A percentile compares a stretch with the other conserved stretches of the same genome.
These are phyloP conservation scores for Raphanus raphanistrum DNA, from an alignment of 345 rosid genomes.

Conservation along the genomic window DNA sequence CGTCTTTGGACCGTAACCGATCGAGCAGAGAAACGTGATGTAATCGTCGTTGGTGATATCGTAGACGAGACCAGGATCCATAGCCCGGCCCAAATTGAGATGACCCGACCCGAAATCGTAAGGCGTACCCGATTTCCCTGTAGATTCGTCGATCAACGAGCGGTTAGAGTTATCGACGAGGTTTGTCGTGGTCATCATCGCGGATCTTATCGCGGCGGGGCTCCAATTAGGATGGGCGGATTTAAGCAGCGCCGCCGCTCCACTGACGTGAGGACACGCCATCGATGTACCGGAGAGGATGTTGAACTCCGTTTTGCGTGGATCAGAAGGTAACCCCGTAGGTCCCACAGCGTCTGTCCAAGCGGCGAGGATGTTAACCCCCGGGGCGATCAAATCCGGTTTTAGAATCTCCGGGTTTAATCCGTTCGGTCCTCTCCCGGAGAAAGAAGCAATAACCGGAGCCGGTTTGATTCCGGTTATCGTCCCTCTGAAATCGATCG, in stretches of 20 bases:
- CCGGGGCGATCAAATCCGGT: background rate
- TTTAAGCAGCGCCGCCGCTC: background rate
- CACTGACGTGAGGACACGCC: constrained; percentile 9
- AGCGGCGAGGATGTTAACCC: background rate
- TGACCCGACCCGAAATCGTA: constrained; percentile 8
- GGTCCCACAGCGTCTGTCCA: background rate
- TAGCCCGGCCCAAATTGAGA: background rate
- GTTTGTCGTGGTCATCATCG: background rate
- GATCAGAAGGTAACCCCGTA: background rate
- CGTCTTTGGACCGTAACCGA: background rate
- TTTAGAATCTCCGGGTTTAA: constrained; percentile 6
- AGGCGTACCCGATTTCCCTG: background rate
- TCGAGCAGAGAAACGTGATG: background rate
- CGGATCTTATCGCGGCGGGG: background rate
- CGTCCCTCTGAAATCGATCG: background rate
- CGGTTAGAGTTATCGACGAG: constrained; percentile 6
- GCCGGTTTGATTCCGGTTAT: background rate
- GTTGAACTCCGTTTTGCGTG: background rate
- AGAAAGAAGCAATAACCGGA: constrained; percentile 8
- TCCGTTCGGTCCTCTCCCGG: constrained; percentile 7
- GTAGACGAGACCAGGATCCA: background rate
- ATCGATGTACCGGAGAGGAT: constrained; percentile 7
- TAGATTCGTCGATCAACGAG: background rate
- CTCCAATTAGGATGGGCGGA: constrained; percentile 9
- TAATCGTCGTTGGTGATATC: constrained; percentile 2